phyloP scores from a whole-genome alignment of 805 yeast species.

The Saccharomycopsis javanensis region DNA sequence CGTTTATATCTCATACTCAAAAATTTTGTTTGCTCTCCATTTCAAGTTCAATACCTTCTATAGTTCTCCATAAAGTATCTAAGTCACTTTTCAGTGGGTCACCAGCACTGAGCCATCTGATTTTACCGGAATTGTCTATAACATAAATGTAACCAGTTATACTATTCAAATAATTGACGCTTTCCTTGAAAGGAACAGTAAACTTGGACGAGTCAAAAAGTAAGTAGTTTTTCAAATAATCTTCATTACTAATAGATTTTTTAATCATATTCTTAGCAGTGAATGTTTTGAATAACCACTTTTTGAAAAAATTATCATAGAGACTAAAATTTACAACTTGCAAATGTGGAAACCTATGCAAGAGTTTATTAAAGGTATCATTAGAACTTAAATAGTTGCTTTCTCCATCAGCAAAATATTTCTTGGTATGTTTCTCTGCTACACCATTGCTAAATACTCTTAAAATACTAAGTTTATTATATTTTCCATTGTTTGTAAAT shows the following conservation, averaged over 20 bases:
- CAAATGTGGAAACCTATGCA: conserved; percentile 36
- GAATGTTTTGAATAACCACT: conserved; percentile 48
- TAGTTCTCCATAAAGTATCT: conserved; percentile 54
- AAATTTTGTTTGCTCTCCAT: not conserved
- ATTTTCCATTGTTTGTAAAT: conserved; percentile 19
- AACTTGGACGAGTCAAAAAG: conserved; percentile 53
- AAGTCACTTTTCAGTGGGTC: conserved; percentile 60
- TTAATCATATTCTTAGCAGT: conserved; percentile 33
- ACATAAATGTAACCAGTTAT: conserved; percentile 79
- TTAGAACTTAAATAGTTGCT: conserved; percentile 32
- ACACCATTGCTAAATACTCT: conserved; percentile 57
- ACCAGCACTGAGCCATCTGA: conserved; percentile 92
- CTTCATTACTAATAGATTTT: conserved; percentile 32
- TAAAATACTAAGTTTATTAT: conserved; percentile 50
- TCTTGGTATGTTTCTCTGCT: conserved; percentile 57
- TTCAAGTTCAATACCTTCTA: conserved; percentile 49
- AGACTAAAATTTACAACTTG: conserved; percentile 72
- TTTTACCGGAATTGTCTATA: conserved; percentile 61
- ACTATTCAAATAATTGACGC: conserved; percentile 57
- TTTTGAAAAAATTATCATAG: conserved; percentile 66
- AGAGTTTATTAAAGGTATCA: conserved; percentile 32
- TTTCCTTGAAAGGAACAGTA: conserved; percentile 45
- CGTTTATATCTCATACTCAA: not conserved
- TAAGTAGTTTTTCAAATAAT: conserved; percentile 40
- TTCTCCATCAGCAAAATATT: conserved; percentile 38